A percentile compares a stretch with the other conserved stretches of the same genome.
These are phyloP conservation scores for Bruguiera parviflora DNA, from an alignment of 345 rosid genomes.

Conservation along the genomic window DNA sequence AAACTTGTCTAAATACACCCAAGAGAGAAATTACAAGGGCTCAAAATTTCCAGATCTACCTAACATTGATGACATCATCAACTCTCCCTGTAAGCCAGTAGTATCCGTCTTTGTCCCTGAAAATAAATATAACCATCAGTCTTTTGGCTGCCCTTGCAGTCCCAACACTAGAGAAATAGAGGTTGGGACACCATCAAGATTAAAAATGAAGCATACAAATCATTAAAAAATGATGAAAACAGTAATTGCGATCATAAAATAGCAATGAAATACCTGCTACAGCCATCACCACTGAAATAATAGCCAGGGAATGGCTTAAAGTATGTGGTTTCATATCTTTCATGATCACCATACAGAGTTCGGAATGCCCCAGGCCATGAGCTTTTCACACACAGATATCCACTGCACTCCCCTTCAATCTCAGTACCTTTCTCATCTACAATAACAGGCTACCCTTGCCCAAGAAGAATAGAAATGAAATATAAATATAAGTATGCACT, in stretches of 20 bases:
- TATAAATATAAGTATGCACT: neutral
- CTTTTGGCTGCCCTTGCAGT: slow-evolving; percentile 9
- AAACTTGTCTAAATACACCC: neutral
- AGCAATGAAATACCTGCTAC: slow-evolving; percentile 59
- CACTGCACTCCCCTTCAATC: slow-evolving; percentile 91
- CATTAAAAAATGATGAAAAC: neutral
- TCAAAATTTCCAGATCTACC: slow-evolving; percentile 51
- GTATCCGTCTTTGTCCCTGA: slow-evolving; percentile 96
- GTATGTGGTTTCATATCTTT: slow-evolving; percentile 95
- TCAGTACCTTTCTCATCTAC: slow-evolving; percentile 98
- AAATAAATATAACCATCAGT: slow-evolving; percentile 31
- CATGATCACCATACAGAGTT: slow-evolving; percentile 96
- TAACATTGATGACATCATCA: slow-evolving; percentile 97
- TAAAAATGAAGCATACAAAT: neutral
- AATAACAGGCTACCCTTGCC: slow-evolving; percentile 62
- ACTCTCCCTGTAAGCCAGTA: slow-evolving; percentile 98
- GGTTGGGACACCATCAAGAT: neutral
- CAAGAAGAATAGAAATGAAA: slow-evolving; percentile 9
- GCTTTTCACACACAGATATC: slow-evolving; percentile 78
- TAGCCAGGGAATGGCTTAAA: slow-evolving; percentile 94
- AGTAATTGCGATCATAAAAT: neutral
- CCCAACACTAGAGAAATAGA: neutral
- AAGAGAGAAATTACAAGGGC: neutral
- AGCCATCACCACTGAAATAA: slow-evolving; percentile 95
- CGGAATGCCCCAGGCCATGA: slow-evolving; percentile 99